phyloP scores from a whole-genome alignment of 805 yeast species.

The Lipomyces japonicus region DNA sequence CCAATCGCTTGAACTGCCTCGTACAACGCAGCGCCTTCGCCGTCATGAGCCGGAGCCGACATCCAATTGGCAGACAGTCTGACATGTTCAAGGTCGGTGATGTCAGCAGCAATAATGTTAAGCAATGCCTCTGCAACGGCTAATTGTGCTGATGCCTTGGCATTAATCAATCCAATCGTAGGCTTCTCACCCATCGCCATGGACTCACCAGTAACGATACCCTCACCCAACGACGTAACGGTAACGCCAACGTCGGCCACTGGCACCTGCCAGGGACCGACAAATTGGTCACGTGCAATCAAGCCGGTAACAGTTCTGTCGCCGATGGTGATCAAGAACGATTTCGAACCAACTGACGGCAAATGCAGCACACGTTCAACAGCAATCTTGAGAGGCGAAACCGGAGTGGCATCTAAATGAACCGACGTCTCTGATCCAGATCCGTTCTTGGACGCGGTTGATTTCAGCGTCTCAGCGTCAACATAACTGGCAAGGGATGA shows the following conservation, averaged over 20 bases:
- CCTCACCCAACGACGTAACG: slow-evolving; percentile 78
- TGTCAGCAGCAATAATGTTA: slow-evolving; percentile 86
- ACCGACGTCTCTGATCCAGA: slow-evolving; percentile 4
- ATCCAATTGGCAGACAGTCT: slow-evolving; percentile 98
- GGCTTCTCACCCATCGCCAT: slow-evolving; percentile 98
- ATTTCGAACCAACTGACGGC: slow-evolving; percentile 94
- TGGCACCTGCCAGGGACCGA: slow-evolving; percentile 99
- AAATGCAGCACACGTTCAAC: slow-evolving; percentile 75
- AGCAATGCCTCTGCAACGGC: slow-evolving; percentile 91
- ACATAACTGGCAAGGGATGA: slow-evolving; percentile 35
- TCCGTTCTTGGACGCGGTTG: slow-evolving; percentile 10
- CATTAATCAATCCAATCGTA: slow-evolving; percentile 75
- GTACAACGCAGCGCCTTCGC: slow-evolving; percentile 91
- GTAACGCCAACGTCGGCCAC: slow-evolving; percentile 98
- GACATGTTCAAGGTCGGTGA: slow-evolving; percentile 66
- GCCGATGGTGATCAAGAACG: slow-evolving; percentile 94
- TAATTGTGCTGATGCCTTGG: slow-evolving; percentile 90
- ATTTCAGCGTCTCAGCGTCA: slow-evolving; percentile 12
- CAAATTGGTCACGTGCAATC: slow-evolving; percentile 96
- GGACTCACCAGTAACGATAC: slow-evolving; percentile 88
- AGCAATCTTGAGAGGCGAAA: slow-evolving; percentile 45
- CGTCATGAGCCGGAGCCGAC: slow-evolving; percentile 92
- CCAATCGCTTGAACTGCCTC: slow-evolving; percentile 98
- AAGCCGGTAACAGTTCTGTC: slow-evolving; percentile 97
- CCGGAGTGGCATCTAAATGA: slow-evolving; percentile 11